Evolutionary conservation across 441 rosid genomes (phyloP), one percentile per base, ranked within the genome.

Genomic region (Capsella rubella): DNA sequence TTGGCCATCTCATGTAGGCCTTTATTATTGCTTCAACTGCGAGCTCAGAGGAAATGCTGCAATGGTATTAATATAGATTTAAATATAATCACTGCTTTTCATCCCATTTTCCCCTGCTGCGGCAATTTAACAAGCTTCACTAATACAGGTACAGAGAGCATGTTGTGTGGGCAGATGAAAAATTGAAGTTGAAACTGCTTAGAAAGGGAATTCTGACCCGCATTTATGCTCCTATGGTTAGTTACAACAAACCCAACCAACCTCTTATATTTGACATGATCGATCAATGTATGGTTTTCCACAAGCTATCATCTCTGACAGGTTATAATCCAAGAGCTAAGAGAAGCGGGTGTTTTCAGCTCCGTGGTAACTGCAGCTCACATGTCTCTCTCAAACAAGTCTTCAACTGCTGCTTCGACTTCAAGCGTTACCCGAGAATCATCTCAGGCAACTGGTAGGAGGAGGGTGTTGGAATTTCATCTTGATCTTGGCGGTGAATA

Each of bases 21-120:
- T 95, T 92, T 82, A 92, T 95, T 66, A 95, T 88, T 84, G 97
- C 97, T 75, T 90, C 97, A 77, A 94, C 94, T 6, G 97, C 90
- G 37, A 87, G 85, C 0, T 88, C 90, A 78, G 97, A 94, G 70
- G 99, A 94, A 85, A 92, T 92, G 99, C 89, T 87, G 56, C 91
- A 37, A 72, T 90, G 99, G 99, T 94, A 66, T 81, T 32, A 49
- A 32, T 49, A 7, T 39, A 28, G 46, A 60, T 39, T 52, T 29
- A 62, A 34, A 21, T 4, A 46, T 13, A 15, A 8, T 39, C 71
- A 52, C 12, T 14, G 49, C 18, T 46, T 28, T 29, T 49, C 21
- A 40, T 25, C 53, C 18, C 12, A 49, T 57, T 56, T 16, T 7
- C 2, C 16, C 7, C 18, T 14, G 15, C 14, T 71, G 39, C 57